phyloP scores from a whole-genome alignment of 2,329 filamentous ascomycete genomes.

The Cadophora sp. region DNA sequence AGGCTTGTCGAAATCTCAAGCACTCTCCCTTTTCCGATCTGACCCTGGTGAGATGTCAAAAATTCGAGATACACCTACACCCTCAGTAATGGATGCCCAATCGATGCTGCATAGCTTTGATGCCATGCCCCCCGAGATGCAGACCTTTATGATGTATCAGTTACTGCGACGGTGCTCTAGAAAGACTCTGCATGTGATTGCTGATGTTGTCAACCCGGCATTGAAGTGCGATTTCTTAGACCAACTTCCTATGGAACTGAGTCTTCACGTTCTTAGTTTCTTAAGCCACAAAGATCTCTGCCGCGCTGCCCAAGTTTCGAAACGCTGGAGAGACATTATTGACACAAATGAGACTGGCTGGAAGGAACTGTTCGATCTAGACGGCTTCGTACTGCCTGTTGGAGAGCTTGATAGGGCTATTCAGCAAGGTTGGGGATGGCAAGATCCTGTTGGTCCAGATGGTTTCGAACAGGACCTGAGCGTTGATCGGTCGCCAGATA shows the following conservation, averaged over 20 bases:
- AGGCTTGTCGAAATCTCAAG: conserved; percentile 49
- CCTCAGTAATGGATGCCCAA: conserved; percentile 77
- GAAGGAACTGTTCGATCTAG: conserved; percentile 88
- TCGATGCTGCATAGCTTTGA: conserved; percentile 90
- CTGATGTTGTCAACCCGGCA: conserved; percentile 89
- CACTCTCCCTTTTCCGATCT: conserved; percentile 43
- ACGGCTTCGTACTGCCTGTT: conserved; percentile 79
- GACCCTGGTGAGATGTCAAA: conserved; percentile 39
- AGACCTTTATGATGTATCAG: conserved; percentile 97
- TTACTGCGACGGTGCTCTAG: conserved; percentile 87
- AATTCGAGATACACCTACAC: conserved; percentile 27
- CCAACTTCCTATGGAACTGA: conserved; percentile 84
- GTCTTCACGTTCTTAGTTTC: conserved; percentile 85
- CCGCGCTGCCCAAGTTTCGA: conserved; percentile 90
- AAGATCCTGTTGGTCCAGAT: conserved; percentile 78
- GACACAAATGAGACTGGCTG: conserved; percentile 95
- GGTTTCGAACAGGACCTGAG: conserved; percentile 85
- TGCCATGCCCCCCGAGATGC: conserved; percentile 87
- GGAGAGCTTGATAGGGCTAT: conserved; percentile 89
- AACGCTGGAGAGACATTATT: conserved; percentile 88
- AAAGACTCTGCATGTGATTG: conserved; percentile 87
- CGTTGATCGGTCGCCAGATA: conserved; percentile 56
- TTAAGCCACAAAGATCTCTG: conserved; percentile 87
- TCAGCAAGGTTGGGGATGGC: conserved; percentile 95
- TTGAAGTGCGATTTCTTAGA: conserved; percentile 93